Percentiles rank a stretch among this genome's conserved stretches.
phyloP scores from a whole-genome alignment of 1,284 basidiomycete species.

The Sphagnurus paluster region DNA sequence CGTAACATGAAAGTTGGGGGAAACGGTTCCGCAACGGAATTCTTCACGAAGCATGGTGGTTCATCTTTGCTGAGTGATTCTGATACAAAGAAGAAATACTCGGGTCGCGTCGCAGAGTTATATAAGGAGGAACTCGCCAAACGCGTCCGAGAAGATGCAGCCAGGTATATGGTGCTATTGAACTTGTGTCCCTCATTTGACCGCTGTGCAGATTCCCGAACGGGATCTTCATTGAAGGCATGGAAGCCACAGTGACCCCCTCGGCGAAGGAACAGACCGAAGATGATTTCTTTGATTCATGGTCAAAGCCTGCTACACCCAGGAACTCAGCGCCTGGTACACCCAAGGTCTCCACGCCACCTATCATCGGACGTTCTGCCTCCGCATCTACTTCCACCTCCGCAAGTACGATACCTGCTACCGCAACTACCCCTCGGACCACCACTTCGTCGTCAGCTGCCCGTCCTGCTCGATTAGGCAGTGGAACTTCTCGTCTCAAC shows the following conservation, averaged over 20 bases:
- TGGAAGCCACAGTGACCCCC: constrained; percentile 45
- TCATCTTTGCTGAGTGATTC: constrained; percentile 67
- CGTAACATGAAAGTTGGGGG: constrained; percentile 97
- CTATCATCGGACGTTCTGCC: constrained; percentile 53
- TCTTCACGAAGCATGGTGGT: constrained; percentile 88
- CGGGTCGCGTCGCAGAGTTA: constrained; percentile 77
- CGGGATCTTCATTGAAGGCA: constrained; percentile 80
- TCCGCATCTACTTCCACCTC: constrained; percentile 38
- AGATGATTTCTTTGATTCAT: constrained; percentile 95
- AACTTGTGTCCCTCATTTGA: constrained; percentile 4
- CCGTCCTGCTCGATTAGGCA: constrained; percentile 35
- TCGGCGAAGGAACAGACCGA: constrained; percentile 53
- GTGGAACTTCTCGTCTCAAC: constrained; percentile 55
- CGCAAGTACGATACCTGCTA: constrained; percentile 26
- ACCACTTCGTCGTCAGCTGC: constrained; percentile 59
- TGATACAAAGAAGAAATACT: constrained; percentile 90
- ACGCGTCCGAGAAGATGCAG: constrained; percentile 80
- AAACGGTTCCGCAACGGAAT: constrained; percentile 87
- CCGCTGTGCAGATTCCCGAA: constrained; percentile 60
- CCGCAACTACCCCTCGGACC: constrained; percentile 51
- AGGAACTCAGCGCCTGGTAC: constrained; percentile 54
- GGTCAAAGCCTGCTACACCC: constrained; percentile 81
- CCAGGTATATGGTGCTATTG: constrained; percentile 45
- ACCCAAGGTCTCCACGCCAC: constrained; percentile 49
- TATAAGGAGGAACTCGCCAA: constrained; percentile 93